Conservation (phyloP, 1,139 yeast genomes). For the Geotrichum citri-aurantii region DNA sequence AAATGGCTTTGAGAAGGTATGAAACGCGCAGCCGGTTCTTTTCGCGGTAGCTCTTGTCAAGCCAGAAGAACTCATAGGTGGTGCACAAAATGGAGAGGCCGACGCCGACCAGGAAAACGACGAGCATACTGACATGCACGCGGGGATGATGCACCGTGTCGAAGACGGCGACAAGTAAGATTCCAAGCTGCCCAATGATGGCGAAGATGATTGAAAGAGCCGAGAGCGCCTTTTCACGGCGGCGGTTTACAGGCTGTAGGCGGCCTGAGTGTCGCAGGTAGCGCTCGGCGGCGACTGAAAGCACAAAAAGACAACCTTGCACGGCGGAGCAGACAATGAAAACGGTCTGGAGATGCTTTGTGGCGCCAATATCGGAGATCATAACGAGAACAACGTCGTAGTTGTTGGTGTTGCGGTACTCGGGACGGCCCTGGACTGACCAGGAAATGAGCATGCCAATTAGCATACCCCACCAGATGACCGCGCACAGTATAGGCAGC, state of each 20-base stretch:
- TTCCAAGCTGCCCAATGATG: slow-evolving; percentile 67
- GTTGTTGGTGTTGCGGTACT: slow-evolving; percentile 5
- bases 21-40: slow-evolving; percentile 40
- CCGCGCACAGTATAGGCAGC: slow-evolving; percentile 52
- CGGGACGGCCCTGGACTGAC: slow-evolving; percentile 60
- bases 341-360: slow-evolving; percentile 66
- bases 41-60: slow-evolving; percentile 50
- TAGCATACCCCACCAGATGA: slow-evolving; percentile 75
- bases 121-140: slow-evolving; percentile 68
- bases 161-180: slow-evolving; percentile 68
- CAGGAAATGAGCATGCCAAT: slow-evolving; percentile 63
- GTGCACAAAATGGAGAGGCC: slow-evolving; percentile 61
- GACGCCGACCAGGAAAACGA: slow-evolving; percentile 63
- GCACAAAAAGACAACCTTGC: slow-evolving; percentile 71
- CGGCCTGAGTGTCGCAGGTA: slow-evolving; percentile 49
- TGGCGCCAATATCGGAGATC: slow-evolving; percentile 81
- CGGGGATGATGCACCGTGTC: slow-evolving; percentile 54
- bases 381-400: slow-evolving; percentile 35
- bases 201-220: slow-evolving; percentile 50
- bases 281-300: slow-evolving; percentile 57
- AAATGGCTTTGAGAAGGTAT: slow-evolving; percentile 47
- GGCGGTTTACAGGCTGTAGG: slow-evolving; percentile 49
- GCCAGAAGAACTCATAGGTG: slow-evolving; percentile 52
- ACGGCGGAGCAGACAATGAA: slow-evolving; percentile 75
- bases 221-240: slow-evolving; percentile 47